phyloP scores from a whole-genome alignment of 2,329 filamentous ascomycete genomes.

The Aotearoamyces nothofagi region DNA sequence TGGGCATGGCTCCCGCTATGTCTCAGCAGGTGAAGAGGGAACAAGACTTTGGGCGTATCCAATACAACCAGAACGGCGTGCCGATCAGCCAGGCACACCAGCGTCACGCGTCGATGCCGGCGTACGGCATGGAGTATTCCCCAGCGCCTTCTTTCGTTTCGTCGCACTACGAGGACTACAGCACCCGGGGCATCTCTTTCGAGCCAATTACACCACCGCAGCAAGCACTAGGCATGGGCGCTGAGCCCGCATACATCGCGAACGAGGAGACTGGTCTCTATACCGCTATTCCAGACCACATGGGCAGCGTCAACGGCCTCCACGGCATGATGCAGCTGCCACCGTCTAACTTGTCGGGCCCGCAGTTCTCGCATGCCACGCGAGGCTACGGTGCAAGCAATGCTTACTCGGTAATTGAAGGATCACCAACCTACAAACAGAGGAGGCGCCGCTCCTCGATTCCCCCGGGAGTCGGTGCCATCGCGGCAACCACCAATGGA shows the following conservation, averaged over 20 bases:
- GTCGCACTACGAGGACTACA: slow-evolving; percentile 98
- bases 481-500: slow-evolving; percentile 45
- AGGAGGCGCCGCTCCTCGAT: slow-evolving; percentile 86
- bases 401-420: slow-evolving; percentile 92
- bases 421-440: slow-evolving; percentile 98
- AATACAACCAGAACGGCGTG: slow-evolving; percentile 86
- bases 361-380: slow-evolving; percentile 60
- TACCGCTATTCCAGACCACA: slow-evolving; percentile 82
- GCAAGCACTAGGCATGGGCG: slow-evolving; percentile 64
- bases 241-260: slow-evolving; percentile 91
- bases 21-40: slow-evolving; percentile 78
- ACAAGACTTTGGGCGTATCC: slow-evolving; percentile 64
- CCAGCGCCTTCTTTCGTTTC: slow-evolving; percentile 95
- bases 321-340: slow-evolving; percentile 86
- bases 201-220: slow-evolving; percentile 95
- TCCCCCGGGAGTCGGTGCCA: slow-evolving; percentile 58
- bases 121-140: slow-evolving; percentile 89
- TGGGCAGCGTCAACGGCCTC: slow-evolving; percentile 55
- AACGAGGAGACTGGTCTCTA: slow-evolving; percentile 96
- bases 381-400: slow-evolving; percentile 56
- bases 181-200: slow-evolving; percentile 87
- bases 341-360: slow-evolving; percentile 66
- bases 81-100: slow-evolving; percentile 73
- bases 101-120: slow-evolving; percentile 95
- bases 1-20: slow-evolving; percentile 54